Evolutionary conservation across 225 moss, liverwort and hornwort species (phyloP), one percentile per base, ranked within the genome.

Genomic region (Climacium dendroides): DNA sequence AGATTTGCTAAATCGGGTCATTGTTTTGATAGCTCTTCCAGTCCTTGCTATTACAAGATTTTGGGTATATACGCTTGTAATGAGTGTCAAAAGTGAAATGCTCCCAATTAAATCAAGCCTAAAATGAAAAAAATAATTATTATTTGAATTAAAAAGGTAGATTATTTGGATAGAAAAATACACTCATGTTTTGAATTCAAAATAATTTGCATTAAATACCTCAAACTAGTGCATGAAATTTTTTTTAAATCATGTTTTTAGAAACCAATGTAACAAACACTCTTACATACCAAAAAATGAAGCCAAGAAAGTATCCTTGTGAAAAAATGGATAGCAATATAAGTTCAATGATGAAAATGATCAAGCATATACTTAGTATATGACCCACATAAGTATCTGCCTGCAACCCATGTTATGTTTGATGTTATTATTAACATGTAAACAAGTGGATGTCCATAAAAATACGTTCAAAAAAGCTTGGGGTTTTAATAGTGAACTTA

Each of bases 31-130:
- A 70, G 94, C 96, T 85, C 96, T 94, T 86, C 97, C 96, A 16
- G 86, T 97, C 79, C 95, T 94, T 87, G 97, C 97, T 74, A 99
- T 95, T 37, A 99, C 92, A 80, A 99, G 95, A 71, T 97, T 99
- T 87, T 95, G 97, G 63, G 87, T 58, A 66, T 82, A 91, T 16
- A 97, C 91, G 7, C 86, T 94, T 69, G 95, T 94, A 60, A 97
- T 92, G 64, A 94, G 73, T 47, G 97, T 92, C 83, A 97, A 64
- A 65, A 99, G 93, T 57, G 98, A 93, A 80, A 99, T 76, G 72
- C 91, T 97, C 29, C 98, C 98, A 87, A 97, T 89, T 52, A 97
- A 88, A 91, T 99, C 98, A 90, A 99, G 95, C 98, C 98, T 99
- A 61, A 39, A 58, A 69, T 45, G 8, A 34, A 43, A 90, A 39